These are phyloP conservation scores for Echinosophora koreensis DNA, from an alignment of 306 rosid genomes.

Conservation along the genomic window DNA sequence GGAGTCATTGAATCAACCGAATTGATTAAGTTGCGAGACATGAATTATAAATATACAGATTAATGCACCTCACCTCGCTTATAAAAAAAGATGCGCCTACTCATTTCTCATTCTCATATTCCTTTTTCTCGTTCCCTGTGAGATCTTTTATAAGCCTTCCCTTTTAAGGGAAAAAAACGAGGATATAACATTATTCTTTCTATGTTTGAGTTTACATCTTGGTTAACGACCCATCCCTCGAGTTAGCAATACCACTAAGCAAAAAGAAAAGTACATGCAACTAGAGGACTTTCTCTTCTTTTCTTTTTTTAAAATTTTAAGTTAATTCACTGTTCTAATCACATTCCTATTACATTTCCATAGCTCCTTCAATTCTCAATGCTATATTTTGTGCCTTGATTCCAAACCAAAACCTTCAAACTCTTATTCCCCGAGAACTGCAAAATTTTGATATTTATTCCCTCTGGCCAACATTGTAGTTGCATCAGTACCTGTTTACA, in stretches of 20 bases:
- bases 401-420: constrained; percentile 40
- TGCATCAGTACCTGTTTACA: constrained; percentile 61
- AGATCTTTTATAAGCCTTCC: too few relatives aligned
- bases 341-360: constrained; percentile 32
- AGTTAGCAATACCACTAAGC: not conserved
- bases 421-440: constrained; percentile 32
- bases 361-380: constrained; percentile 28
- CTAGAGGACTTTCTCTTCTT: not conserved
- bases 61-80: too few relatives aligned
- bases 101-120: too few relatives aligned
- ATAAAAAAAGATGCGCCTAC: too few relatives aligned
- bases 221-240: too few relatives aligned
- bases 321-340: constrained; percentile 22
- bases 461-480: constrained; percentile 44
- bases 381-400: constrained; percentile 21
- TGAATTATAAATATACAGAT: too few relatives aligned
- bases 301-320: not conserved
- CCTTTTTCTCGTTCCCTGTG: too few relatives aligned
- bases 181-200: not conserved
- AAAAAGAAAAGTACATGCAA: not conserved
- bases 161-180: too few relatives aligned
- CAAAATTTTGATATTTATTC: constrained; percentile 45
- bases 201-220: too few relatives aligned
- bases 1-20: too few relatives aligned
- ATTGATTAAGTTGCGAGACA: too few relatives aligned